Base-by-base conservation (phyloP, 768 basidiomycete genomes). In the Mycena latifolia region DNA sequence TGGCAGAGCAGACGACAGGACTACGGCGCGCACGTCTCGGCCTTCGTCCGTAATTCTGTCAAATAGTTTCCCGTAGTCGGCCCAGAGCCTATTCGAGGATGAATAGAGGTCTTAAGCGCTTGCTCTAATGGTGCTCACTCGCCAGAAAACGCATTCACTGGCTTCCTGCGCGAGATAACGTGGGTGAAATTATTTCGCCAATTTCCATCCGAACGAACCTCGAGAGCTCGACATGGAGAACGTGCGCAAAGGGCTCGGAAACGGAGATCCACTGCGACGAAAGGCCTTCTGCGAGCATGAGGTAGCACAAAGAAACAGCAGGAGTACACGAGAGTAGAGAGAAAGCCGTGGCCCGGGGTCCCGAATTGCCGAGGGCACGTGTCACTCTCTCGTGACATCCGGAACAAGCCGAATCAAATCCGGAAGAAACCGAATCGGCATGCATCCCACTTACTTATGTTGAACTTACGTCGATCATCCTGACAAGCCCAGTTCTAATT, bases 1-100 rank as follows among this genome's bases (percentile, higher is more conserved):
- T 0, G 89, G 87, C 3, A 91, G 73, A 2, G 79, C 80, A 0
- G 93, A 94, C 0, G 90, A 88, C 0, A 97, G 78, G 0, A 97
- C 92, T 7, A 93, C 82, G 3, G 82, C 91, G 20, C 92, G 86
- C 1, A 95, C 86, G 31, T 89, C 86, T 27, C 78, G 72, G 2
- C 55, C 85, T 73, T 78, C 88, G 75, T 62, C 75, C 8, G 69
- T 79, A 65, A 95, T 80, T 0, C 77, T 73, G 52, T 89, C 85
- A 69, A 96, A 91, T 0, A 88, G 81, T 2, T 78, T 72, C 5
- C 86, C 87, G 35, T 94, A 88, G 51, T 91, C 91, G 25, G 76
- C 76, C 93, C 93, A 96, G 73, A 91, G 89, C 43, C 92, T 94
- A 59, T 22, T 28, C 31, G 39, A n/a, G 6, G 12, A 61, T 20